phyloP scores from a whole-genome alignment of 208 protist genomes.

The Porcisia deanei region DNA sequence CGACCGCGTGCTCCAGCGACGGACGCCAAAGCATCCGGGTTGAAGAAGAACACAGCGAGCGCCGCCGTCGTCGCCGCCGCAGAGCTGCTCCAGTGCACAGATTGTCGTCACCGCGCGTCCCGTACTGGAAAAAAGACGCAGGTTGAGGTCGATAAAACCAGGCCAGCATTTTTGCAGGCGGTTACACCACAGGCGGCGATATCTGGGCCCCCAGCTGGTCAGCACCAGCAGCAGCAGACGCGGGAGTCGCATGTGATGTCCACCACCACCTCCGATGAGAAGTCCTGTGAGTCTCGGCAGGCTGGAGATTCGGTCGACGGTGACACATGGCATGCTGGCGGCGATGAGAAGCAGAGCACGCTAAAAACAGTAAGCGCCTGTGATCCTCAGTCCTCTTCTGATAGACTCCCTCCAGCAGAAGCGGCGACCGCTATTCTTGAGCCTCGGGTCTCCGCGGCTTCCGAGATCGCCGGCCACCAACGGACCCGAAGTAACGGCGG shows the following conservation, averaged over 20 bases:
- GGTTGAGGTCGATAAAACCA: neutral
- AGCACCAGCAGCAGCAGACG: neutral
- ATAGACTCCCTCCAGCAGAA: neutral
- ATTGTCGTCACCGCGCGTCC: neutral
- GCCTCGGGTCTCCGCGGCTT: neutral
- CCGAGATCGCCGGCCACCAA: conserved; percentile 1
- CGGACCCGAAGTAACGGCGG: neutral
- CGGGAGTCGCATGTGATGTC: conserved; percentile 1
- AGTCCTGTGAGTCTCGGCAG: neutral
- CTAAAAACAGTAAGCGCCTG: conserved; percentile 6
- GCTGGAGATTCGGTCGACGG: neutral
- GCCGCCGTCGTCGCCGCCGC: neutral
- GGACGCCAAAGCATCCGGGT: neutral
- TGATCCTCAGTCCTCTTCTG: neutral
- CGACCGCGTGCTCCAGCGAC: neutral
- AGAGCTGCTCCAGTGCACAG: neutral
- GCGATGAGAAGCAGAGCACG: conserved; percentile 5
- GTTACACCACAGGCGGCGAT: neutral
- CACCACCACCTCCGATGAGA: neutral
- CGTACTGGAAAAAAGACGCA: neutral
- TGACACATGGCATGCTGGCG: conserved; percentile 8
- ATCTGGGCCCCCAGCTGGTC: neutral
- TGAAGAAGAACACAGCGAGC: neutral
- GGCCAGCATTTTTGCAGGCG: neutral
- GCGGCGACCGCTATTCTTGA: neutral